Percentiles rank a stretch among this genome's conserved stretches.
These are phyloP conservation scores for Hyaloscypha hepaticicola DNA, from an alignment of 495 filamentous ascomycete genomes.

Conservation along the genomic window DNA sequence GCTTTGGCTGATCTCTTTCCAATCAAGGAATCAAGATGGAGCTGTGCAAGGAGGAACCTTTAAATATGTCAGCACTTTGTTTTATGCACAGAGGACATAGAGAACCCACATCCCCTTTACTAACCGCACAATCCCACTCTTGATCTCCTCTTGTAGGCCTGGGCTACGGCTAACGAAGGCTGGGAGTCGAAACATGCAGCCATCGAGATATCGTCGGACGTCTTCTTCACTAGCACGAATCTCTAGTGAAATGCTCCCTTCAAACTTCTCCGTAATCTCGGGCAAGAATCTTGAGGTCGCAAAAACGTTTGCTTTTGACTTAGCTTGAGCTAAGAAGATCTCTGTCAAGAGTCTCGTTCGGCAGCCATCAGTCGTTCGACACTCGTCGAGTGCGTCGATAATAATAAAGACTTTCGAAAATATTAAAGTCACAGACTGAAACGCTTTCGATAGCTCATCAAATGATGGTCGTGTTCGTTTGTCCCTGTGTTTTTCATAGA, in stretches of 20 bases:
- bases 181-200: constrained; percentile 9
- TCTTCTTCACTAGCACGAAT: constrained; percentile 28
- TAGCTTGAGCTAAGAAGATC: constrained; percentile 35
- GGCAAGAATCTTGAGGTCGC: constrained; percentile 36
- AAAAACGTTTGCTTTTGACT: constrained; percentile 30
- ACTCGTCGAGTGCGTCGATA: constrained; percentile 50
- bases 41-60: constrained; percentile 44
- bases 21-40: constrained; percentile 39
- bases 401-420: constrained; percentile 41
- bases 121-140: constrained; percentile 5
- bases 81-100: constrained; percentile 4
- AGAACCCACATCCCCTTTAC: constrained; percentile 25
- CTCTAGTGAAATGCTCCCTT: constrained; percentile 29
- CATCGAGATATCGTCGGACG: constrained; percentile 22
- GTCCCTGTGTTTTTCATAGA: constrained; percentile 29
- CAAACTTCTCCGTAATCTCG: constrained; percentile 33
- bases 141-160: constrained; percentile 22
- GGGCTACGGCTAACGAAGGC: background rate
- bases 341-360: constrained; percentile 33
- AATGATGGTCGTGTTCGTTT: constrained; percentile 33
- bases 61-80: background rate
- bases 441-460: constrained; percentile 21
- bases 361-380: constrained; percentile 31
- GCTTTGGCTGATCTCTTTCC: constrained; percentile 29
- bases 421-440: constrained; percentile 25